Conservation (phyloP, 805 yeast genomes). For the Yamadazyma paraphyllophila region DNA sequence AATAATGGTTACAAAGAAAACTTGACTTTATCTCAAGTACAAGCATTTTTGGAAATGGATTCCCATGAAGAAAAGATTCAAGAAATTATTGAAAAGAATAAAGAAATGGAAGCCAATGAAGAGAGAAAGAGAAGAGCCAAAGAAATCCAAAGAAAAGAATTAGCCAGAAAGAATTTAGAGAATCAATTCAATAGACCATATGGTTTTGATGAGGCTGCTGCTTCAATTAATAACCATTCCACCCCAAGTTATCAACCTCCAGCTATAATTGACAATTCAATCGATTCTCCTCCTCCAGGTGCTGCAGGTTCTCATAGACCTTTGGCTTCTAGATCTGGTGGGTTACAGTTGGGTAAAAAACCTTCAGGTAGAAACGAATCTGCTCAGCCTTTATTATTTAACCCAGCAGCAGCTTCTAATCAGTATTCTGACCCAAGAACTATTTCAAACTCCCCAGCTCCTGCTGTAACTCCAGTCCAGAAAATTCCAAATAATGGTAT, state of each 20-base stretch:
- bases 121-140: slow-evolving; percentile 95
- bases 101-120: slow-evolving; percentile 94
- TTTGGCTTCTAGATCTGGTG: slow-evolving; percentile 36
- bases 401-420: slow-evolving; percentile 19
- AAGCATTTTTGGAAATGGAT: slow-evolving; percentile 93
- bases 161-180: slow-evolving; percentile 61
- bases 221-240: slow-evolving; percentile 15
- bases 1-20: slow-evolving; percentile 88
- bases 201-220: slow-evolving; percentile 4
- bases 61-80: slow-evolving; percentile 98
- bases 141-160: slow-evolving; percentile 78
- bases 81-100: slow-evolving; percentile 94
- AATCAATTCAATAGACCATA: slow-evolving; percentile 30
- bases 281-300: slow-evolving; percentile 9
- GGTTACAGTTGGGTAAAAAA: slow-evolving; percentile 73
- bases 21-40: slow-evolving; percentile 75
- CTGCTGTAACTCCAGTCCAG: slow-evolving; percentile 12
- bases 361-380: slow-evolving; percentile 30
- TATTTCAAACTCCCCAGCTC: slow-evolving; percentile 14
- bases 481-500: slow-evolving; percentile 68
- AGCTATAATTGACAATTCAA: slow-evolving; percentile 7
- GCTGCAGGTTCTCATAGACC: background rate
- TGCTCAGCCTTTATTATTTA: slow-evolving; percentile 27
- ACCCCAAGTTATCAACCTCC: slow-evolving; percentile 22
- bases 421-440: slow-evolving; percentile 19